Percentiles rank a stretch among this genome's conserved stretches.
Evolutionary conservation across 306 rosid species (phyloP).

Genomic region (Prunus armeniaca): DNA sequence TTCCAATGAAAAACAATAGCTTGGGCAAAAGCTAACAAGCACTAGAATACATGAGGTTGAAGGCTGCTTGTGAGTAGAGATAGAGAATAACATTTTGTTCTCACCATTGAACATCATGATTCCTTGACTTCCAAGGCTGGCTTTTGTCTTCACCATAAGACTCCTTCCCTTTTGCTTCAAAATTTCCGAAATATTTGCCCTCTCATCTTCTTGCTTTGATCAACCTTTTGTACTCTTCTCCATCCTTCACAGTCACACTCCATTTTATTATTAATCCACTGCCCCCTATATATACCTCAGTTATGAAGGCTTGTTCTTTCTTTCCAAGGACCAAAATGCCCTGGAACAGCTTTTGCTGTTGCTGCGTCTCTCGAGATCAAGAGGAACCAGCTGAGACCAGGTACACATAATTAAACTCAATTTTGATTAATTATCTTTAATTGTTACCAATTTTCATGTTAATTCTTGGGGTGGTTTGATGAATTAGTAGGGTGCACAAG

Average conservation of each 20-base stretch:
- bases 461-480: background rate
- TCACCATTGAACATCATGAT: constrained; percentile 18
- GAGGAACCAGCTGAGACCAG: constrained; percentile 28
- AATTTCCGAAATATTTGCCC: constrained; percentile 32
- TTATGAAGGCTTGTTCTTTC: constrained; percentile 2
- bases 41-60: constrained; percentile 27
- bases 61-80: constrained; percentile 15
- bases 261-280: background rate
- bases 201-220: constrained; percentile 27
- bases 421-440: background rate
- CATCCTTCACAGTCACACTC: background rate
- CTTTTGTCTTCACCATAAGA: constrained; percentile 54
- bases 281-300: background rate
- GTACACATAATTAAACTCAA: constrained; percentile 20
- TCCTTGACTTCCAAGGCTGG: constrained; percentile 67
- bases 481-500: constrained; percentile 26
- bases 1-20: constrained; percentile 29
- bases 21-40: constrained; percentile 42
- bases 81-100: background rate
- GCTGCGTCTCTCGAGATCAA: constrained; percentile 33
- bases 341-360: constrained; percentile 44
- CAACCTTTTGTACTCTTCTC: constrained; percentile 20
- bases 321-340: constrained; percentile 37
- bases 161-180: constrained; percentile 40
- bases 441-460: background rate